phyloP scores from a whole-genome alignment of 768 basidiomycete genomes.

The Thelephora aurantiotincta region DNA sequence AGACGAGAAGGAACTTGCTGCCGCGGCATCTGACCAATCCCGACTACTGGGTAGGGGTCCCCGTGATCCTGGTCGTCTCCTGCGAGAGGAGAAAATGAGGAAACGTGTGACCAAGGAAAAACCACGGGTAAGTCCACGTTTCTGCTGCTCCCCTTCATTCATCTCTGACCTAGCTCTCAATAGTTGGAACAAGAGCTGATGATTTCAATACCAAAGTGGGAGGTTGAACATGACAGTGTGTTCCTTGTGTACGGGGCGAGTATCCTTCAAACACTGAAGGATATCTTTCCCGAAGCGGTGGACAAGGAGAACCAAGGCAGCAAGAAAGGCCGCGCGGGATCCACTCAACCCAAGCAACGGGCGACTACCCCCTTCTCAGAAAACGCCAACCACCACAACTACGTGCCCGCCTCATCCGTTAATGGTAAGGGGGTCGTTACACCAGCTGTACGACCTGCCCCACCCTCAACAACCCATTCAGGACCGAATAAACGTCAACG shows the following conservation, averaged over 20 bases:
- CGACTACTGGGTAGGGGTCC: slow-evolving; percentile 70
- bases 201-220: slow-evolving; percentile 71
- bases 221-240: slow-evolving; percentile 50
- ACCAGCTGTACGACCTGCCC: slow-evolving; percentile 44
- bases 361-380: slow-evolving; percentile 34
- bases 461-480: slow-evolving; percentile 24
- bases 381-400: slow-evolving; percentile 15
- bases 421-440: slow-evolving; percentile 33
- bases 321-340: slow-evolving; percentile 27
- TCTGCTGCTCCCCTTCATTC: background rate
- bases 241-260: slow-evolving; percentile 82
- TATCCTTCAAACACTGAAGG: slow-evolving; percentile 67
- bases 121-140: slow-evolving; percentile 52
- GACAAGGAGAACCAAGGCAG: slow-evolving; percentile 62
- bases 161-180: background rate
- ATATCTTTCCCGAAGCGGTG: slow-evolving; percentile 44
- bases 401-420: slow-evolving; percentile 15
- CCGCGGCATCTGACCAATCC: slow-evolving; percentile 66
- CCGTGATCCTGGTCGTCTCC: slow-evolving; percentile 70
- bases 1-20: slow-evolving; percentile 80
- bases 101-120: slow-evolving; percentile 89
- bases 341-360: slow-evolving; percentile 35
- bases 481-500: slow-evolving; percentile 52
- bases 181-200: slow-evolving; percentile 87
- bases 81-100: slow-evolving; percentile 95